Evolutionary conservation across 1,284 basidiomycete genomes (phyloP).

Genomic region (Schizopora paradoxa): DNA sequence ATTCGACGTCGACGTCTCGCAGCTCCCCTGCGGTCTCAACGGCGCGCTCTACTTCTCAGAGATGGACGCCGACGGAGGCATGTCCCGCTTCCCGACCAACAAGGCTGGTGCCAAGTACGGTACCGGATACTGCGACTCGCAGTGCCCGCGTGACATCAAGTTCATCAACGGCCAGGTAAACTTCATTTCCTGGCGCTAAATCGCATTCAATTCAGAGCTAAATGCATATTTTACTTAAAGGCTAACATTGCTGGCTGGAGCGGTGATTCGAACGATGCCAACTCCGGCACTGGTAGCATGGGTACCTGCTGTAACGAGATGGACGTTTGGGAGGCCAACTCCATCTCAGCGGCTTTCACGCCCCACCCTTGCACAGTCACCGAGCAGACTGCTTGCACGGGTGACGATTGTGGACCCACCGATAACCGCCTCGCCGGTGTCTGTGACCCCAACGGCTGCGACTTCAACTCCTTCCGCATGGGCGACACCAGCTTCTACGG

Average conservation of each 20-base stretch:
- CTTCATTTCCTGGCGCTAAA: too few species aligned
- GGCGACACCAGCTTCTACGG: constrained; percentile 46
- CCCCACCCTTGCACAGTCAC: constrained; percentile 41
- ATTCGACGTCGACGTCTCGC: constrained; percentile 52
- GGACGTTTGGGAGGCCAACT: constrained; percentile 56
- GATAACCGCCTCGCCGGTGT: constrained; percentile 37
- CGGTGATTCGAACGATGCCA: constrained; percentile 33
- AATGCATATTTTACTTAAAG: constrained; percentile 22
- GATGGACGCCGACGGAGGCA: constrained; percentile 24
- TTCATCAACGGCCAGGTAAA: constrained; percentile 35
- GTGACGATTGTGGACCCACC: constrained; percentile 34
- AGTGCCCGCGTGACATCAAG: constrained; percentile 32
- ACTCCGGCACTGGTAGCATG: constrained; percentile 39
- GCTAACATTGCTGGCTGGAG: constrained; percentile 43
- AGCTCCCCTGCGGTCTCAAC: constrained; percentile 48
- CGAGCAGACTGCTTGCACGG: constrained; percentile 37
- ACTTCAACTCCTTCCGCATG: constrained; percentile 53
- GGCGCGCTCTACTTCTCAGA: constrained; percentile 35
- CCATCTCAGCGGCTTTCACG: constrained; percentile 40
- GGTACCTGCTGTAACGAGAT: constrained; percentile 52
- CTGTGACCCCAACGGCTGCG: constrained; percentile 50
- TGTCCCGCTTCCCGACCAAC: constrained; percentile 21
- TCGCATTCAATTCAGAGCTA: neutral
- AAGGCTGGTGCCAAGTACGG: constrained; percentile 27
- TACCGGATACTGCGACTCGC: constrained; percentile 32